Evolutionary conservation across 345 rosid species (phyloP), one percentile per base, ranked within the genome.

Genomic region (Brassica rapa): DNA sequence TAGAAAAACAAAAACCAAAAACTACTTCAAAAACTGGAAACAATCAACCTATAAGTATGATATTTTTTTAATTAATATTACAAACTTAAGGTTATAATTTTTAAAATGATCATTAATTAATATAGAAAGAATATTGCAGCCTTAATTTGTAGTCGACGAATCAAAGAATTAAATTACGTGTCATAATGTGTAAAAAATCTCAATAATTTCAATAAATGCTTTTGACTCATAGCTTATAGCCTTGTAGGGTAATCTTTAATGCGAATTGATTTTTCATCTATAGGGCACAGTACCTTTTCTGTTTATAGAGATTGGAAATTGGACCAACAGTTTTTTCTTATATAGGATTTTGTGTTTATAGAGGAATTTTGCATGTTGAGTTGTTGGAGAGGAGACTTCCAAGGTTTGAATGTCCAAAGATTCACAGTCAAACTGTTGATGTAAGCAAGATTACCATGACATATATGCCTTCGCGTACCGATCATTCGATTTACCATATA

Each of bases 361-460:
- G 53, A 60, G 56, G 19, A 73, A 60, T 51, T 46, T 61, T 62
- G 78, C 77, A 73, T 79, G 74, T 68, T 51, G 37, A 68, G 75
- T 80, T 37, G 75, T 74, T 79, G 68, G 61, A 60, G 49, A 73
- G 70, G 51, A 60, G 46, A 73, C n/a, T 68, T 68, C 51, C 37
- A 27, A 61, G 55, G 49, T 68, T 73, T 74, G 75, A 80, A 61
- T 51, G 15, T 68, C 49, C 46, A 73, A 68, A 79, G 41, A 68
- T 72, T 15, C 39, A 6, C 62, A 67, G 70, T 79, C 77, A 73
- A 79, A 79, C 23, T 67, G 57, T 49, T 53, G 73, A 74, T 67
- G 78, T 62, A 74, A 74, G 59, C 78, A 62, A 67, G 14, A 49
- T 62, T 62, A 37, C 66, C 32, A 74, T 80, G 79, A 68, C 82